A percentile compares a stretch with the other conserved stretches of the same genome.
phyloP scores from a whole-genome alignment of 2,329 filamentous ascomycete species.

The Lasiodiplodia theobromae region DNA sequence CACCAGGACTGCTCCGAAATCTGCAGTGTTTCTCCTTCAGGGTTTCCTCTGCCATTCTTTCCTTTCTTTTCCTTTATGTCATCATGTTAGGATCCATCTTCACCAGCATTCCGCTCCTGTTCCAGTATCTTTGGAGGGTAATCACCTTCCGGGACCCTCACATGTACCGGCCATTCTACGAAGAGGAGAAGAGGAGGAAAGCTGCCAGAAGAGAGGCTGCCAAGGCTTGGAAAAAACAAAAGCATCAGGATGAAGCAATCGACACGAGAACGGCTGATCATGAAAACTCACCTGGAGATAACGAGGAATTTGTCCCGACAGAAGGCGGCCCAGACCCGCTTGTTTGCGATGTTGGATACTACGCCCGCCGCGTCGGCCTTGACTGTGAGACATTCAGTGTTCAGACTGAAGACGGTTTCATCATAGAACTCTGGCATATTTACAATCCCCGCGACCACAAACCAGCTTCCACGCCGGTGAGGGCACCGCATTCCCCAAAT shows the following conservation, averaged over 20 bases:
- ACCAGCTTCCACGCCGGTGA: slow-evolving; percentile 57
- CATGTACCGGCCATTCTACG: slow-evolving; percentile 69
- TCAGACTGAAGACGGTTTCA: slow-evolving; percentile 92
- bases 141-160: slow-evolving; percentile 68
- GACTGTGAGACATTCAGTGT: slow-evolving; percentile 85
- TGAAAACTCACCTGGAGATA: slow-evolving; percentile 41
- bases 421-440: slow-evolving; percentile 88
- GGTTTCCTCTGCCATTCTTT: slow-evolving; percentile 75
- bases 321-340: slow-evolving; percentile 84
- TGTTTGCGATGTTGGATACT: slow-evolving; percentile 81
- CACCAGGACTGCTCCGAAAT: slow-evolving; percentile 70
- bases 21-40: slow-evolving; percentile 72
- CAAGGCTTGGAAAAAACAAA: slow-evolving; percentile 65
- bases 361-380: slow-evolving; percentile 84
- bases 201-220: slow-evolving; percentile 65
- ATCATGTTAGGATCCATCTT: slow-evolving; percentile 79
- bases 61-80: slow-evolving; percentile 75
- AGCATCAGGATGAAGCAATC: slow-evolving; percentile 49
- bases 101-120: slow-evolving; percentile 66
- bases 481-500: slow-evolving; percentile 64
- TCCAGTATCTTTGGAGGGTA: slow-evolving; percentile 59
- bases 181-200: slow-evolving; percentile 72
- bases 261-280: slow-evolving; percentile 36
- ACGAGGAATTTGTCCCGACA: slow-evolving; percentile 70
- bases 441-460: slow-evolving; percentile 81